Base-by-base conservation (phyloP, 306 rosid species). In the Dicorynia guianensis region DNA sequence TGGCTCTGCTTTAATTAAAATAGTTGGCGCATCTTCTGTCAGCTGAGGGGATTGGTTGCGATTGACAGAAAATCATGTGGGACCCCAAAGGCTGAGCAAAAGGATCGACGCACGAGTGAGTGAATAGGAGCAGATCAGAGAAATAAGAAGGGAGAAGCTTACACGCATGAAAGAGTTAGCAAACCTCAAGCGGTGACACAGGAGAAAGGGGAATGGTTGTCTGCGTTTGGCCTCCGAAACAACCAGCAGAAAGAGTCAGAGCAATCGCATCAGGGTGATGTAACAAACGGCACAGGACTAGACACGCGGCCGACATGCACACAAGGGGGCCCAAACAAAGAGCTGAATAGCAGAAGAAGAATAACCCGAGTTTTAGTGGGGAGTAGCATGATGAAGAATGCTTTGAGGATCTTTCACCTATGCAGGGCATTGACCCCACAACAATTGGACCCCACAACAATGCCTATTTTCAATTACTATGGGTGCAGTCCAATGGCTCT, bases 271-370 rank as follows among this genome's bases (percentile, higher is more conserved):
- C 89, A 67, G 13, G 4, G 9, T 48, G 82, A 87, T 78, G 71
- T 36, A 83, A 76, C 77, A 42, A 71, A 87, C 84, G 92, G 88
- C 79, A 73, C 6, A 84, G 64, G 46, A 25, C n/a, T 56, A 3
- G 83, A 86, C 93, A 91, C 96, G 91, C 87, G 92, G 93, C 85
- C 66, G 77, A 86, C 98, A 85, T 69, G 85, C 86, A 81, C 56
- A 81, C 48, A 65, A 64, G n/a, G 57, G 62, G 64, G 56, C 34
- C 18, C 20, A 33, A 54, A 54, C 47, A 69, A 42, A 54, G 60
- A 25, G 33, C 10, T 58, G 30, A 8, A 42, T 18, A 47, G 10
- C 38, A 49, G 79, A 78, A 65, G 82, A 81, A 76, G 87, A 86
- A 84, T 72, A 80, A 75, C 62, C 76, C 57, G 13, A 68, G 59